Evolutionary conservation across 768 basidiomycete genomes (phyloP).

Genomic region (Leucocoprinus leucothites): DNA sequence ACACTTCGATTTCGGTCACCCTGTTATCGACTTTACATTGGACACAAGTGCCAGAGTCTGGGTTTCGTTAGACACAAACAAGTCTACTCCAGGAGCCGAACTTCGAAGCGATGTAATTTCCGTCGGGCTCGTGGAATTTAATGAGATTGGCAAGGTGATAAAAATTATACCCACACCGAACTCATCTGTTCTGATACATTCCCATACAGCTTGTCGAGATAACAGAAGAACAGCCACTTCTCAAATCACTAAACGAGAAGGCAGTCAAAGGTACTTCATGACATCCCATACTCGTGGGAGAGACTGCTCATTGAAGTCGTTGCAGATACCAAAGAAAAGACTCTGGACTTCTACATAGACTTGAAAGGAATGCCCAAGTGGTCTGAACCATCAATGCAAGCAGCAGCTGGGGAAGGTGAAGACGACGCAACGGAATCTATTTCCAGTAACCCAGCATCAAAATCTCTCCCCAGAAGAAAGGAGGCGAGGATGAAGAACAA

Average conservation of each 20-base stretch:
- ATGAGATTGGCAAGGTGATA: not conserved
- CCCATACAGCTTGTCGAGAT: not conserved
- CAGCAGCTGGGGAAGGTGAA: not conserved
- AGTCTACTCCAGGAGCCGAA: not conserved
- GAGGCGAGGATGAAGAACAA: slow-evolving; percentile 10
- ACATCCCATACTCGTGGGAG: not conserved
- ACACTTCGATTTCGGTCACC: slow-evolving; percentile 49
- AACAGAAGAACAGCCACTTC: not conserved
- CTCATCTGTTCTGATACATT: not conserved
- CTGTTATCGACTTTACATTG: slow-evolving; percentile 55
- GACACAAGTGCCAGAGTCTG: not conserved
- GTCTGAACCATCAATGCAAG: slow-evolving; percentile 4
- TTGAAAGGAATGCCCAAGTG: slow-evolving; percentile 11
- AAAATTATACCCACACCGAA: not conserved
- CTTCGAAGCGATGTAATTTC: not conserved
- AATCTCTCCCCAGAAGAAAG: not conserved
- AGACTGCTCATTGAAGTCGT: too few species aligned
- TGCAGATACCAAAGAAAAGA: not conserved
- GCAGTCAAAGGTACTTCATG: not conserved
- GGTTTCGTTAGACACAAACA: slow-evolving; percentile 8
- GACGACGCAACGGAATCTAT: not conserved
- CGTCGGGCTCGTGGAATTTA: not conserved
- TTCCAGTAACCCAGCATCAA: not conserved
- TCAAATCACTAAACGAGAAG: not conserved
- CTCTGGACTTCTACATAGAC: slow-evolving; percentile 7